Evolutionary conservation across 1,284 basidiomycete species (phyloP), one percentile per base, ranked within the genome.

Genomic region (Lignosus rhinocerotis): DNA sequence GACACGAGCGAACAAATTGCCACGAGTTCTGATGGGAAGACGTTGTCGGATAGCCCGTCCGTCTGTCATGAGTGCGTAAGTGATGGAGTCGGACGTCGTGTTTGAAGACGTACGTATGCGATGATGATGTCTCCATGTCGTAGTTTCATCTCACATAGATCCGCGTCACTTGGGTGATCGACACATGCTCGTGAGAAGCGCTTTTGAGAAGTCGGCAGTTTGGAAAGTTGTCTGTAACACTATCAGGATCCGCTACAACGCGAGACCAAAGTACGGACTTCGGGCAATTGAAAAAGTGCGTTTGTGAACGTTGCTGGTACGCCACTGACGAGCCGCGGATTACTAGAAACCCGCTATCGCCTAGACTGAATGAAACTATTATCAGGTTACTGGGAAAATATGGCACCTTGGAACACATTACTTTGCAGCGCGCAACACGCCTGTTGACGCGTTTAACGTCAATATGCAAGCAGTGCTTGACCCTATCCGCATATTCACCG

Each of bases 41-140:
- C 90, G 67, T 96, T 96, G 70, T 96, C 94, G 36, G 89, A 86
- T 47, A 94, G 76, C 1, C 93, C 93, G 67, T 96, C 93, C 19
- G 93, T 95, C 85, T 92, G 75, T 45, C 42, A 53, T 45, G 7
- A 49, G n/a, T 41, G 10, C 51, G 39, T 52, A 34, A n/a, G 11
- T 12, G 10, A 51, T 4, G 11, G 12, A 11, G 12, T 17, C 12
- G 33, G 34, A 17, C 44, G 17, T 8, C 10, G 19, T n/a, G 36
- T 39, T 42, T 16, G n/a, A 34, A 14, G 21, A 75, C 85, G 45
- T 65, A 90, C 90, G 70, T 87, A 92, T 68, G 80, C 79, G 52
- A 92, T 77, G 54, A 93, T 75, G 33, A 91, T 80, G 67, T 92
- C 90, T 0, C 88, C 90, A 66, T 90, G 86, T 55, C 86, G 78